Conservation (phyloP, 2,329 filamentous ascomycete species). For the Ophiocordyceps robertsii region DNA sequence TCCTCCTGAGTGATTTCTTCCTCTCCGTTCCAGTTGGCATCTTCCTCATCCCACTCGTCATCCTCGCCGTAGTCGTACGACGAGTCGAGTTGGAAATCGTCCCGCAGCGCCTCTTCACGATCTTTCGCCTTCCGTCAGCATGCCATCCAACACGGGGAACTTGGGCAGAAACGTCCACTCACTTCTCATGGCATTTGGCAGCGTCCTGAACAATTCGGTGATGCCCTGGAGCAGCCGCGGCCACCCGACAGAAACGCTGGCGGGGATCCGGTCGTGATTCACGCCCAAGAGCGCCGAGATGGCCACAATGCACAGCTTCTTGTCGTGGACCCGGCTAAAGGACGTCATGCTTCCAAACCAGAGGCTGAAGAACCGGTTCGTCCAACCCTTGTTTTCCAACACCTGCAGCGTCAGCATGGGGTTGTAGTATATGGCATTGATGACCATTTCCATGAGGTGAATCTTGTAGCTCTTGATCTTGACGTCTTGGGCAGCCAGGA, state of each 20-base stretch:
- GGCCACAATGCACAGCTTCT: constrained; percentile 93
- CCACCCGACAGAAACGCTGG: constrained; percentile 93
- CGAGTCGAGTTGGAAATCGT: constrained; percentile 64
- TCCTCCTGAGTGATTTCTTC: constrained; percentile 57
- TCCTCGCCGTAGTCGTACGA: constrained; percentile 55
- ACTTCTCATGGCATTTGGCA: constrained; percentile 81
- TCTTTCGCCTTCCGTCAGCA: constrained; percentile 33
- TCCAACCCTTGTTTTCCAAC: constrained; percentile 86
- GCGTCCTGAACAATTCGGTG: constrained; percentile 79
- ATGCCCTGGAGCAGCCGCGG: constrained; percentile 79
- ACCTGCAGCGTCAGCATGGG: constrained; percentile 72
- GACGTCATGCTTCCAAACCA: constrained; percentile 96
- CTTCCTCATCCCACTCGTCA: constrained; percentile 73
- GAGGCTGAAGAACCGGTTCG: constrained; percentile 95
- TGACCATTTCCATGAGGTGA: constrained; percentile 97
- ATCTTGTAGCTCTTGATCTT: constrained; percentile 91
- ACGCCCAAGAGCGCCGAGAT: constrained; percentile 78
- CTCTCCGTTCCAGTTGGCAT: constrained; percentile 66
- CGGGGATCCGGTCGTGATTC: constrained; percentile 66
- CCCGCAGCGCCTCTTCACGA: constrained; percentile 81
- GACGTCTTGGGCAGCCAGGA: constrained; percentile 60
- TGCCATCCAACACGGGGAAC: background rate
- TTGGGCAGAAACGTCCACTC: constrained; percentile 18
- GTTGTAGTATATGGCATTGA: constrained; percentile 97
- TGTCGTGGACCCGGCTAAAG: constrained; percentile 92